phyloP scores from a whole-genome alignment of 371 early-diverging fungal species.

The Vairimorpha ceranae region DNA sequence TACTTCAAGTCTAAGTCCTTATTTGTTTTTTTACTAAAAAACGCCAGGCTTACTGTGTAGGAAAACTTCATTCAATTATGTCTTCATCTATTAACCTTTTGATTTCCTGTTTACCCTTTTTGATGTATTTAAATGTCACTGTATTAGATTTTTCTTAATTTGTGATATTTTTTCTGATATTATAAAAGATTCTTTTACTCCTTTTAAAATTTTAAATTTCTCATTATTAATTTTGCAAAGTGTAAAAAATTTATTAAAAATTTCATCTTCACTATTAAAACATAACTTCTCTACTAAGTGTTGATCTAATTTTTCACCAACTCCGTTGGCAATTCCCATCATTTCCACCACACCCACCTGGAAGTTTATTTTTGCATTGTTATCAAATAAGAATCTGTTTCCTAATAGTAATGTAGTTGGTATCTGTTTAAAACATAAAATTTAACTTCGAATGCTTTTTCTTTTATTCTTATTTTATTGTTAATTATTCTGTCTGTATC shows the following conservation, averaged over 20 bases:
- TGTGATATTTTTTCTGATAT: background rate
- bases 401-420: background rate
- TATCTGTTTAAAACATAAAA: background rate
- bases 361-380: background rate
- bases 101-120: background rate
- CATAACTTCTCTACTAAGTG: background rate
- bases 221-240: background rate
- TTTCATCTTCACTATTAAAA: background rate
- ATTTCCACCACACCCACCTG: background rate
- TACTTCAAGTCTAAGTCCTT: conserved; percentile 24
- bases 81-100: background rate
- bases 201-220: background rate
- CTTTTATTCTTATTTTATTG: background rate
- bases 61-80: conserved; percentile 12
- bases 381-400: background rate
- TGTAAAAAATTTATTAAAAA: background rate
- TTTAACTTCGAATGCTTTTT: background rate
- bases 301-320: background rate
- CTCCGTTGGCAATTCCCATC: background rate
- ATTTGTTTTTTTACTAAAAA: conserved; percentile 26
- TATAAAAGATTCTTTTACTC: background rate
- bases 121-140: background rate
- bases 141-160: background rate
- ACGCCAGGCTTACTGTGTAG: conserved; percentile 7
- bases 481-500: background rate